phyloP scores from a whole-genome alignment of 495 filamentous ascomycete genomes.

The Stereocaulon alpinum region DNA sequence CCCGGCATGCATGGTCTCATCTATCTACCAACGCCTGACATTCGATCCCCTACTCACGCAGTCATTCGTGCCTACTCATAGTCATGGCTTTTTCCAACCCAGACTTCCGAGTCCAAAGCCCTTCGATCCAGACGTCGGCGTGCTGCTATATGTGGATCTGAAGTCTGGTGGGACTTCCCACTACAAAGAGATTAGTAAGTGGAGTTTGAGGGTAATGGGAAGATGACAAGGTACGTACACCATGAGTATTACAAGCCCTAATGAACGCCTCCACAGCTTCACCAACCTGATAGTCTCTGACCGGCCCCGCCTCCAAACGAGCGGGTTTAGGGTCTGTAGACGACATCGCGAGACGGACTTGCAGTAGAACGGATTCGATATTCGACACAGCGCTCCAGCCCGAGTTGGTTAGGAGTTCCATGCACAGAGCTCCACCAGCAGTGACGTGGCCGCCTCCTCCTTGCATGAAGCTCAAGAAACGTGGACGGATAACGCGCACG shows the following conservation, averaged over 20 bases:
- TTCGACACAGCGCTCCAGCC: conserved; percentile 68
- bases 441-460: conserved; percentile 90
- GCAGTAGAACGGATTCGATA: conserved; percentile 72
- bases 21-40: too few relatives aligned
- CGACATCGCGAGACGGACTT: conserved; percentile 71
- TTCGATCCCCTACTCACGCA: too few relatives aligned
- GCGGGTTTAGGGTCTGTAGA: conserved; percentile 61
- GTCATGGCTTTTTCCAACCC: too few relatives aligned
- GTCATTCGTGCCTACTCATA: too few relatives aligned
- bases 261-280: conserved; percentile 69
- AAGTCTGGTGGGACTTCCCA: conserved; percentile 45
- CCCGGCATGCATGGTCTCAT: too few relatives aligned
- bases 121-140: not conserved
- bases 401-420: conserved; percentile 77
- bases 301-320: conserved; percentile 37
- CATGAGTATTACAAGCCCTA: conserved; percentile 57
- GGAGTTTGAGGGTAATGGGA: not conserved
- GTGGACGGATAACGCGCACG: conserved; percentile 71
- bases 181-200: not conserved
- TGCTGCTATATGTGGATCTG: not conserved
- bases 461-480: conserved; percentile 55
- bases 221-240: conserved; percentile 22
- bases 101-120: too few relatives aligned
- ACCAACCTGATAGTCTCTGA: conserved; percentile 48
- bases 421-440: conserved; percentile 77